Evolutionary conservation across 164 flowering plant genomes (phyloP), one percentile per base, ranked within the genome.

Genomic region (Chloranthus sessilifolius): DNA sequence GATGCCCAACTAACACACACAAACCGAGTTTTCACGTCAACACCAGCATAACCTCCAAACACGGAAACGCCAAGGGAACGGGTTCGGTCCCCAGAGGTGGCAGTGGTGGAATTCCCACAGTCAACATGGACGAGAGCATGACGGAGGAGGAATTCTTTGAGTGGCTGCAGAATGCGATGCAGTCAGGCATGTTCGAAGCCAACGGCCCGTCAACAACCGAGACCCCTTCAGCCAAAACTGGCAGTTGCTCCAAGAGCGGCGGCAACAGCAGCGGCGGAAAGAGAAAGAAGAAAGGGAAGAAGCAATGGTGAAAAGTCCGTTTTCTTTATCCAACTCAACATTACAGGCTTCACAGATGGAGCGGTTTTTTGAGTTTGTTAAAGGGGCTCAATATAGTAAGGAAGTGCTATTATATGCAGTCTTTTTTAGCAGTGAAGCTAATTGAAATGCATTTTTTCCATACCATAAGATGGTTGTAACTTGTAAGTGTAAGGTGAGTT

Each of bases 11-110:
- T 29, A 92, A 89, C 68, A 73, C 82, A 28, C 97, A 92, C 80
- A 88, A 82, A 59, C 95, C 99, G 33, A 89, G 83, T 60, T 92
- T 92, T 56, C 97, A 89, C 53, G 99, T 86, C 26, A 92, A 86
- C 72, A 84, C 95, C 17, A 88, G 74, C 56, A 49, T 85, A 7
- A 73, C 73, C 20, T 70, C 84, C 12, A 91, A 81, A 71, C 81
- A 78, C 27, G 54, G 39, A 47, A 38, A 51, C 25, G 58, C 69
- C 28, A 74, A 71, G 46, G 88, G 79, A 58, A 43, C 70, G 4
- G 61, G 68, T 50, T 60, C 88, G 3, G 82, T 79, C 27, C 85
- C 72, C 52, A 69, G 71, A 48, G 67, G 78, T 7, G 47, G 47
- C 9, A n/a, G n/a, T 23, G 73, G 74, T 21, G 71, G 74, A 46